phyloP scores from a whole-genome alignment of 768 basidiomycete species.

The Serendipita vermifera region DNA sequence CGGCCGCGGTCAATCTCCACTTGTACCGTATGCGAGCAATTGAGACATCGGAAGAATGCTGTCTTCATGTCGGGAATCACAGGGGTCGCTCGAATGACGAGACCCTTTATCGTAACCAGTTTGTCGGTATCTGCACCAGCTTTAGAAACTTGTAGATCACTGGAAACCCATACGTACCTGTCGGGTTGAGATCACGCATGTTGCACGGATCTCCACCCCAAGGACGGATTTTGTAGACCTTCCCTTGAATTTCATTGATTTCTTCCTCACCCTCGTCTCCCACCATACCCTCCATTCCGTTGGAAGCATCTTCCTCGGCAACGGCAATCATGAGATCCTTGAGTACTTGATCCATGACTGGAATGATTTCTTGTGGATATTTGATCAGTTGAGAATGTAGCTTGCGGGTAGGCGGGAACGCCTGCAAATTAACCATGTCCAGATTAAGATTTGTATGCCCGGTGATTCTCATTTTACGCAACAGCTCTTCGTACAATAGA shows the following conservation, averaged over 20 bases:
- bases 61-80: constrained; percentile 98
- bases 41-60: constrained; percentile 94
- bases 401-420: constrained; percentile 76
- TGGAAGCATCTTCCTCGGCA: constrained; percentile 66
- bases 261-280: constrained; percentile 70
- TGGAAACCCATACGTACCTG: constrained; percentile 37
- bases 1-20: constrained; percentile 97
- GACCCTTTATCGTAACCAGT: constrained; percentile 87
- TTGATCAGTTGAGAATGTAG: constrained; percentile 73
- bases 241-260: constrained; percentile 73
- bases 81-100: constrained; percentile 93
- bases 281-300: constrained; percentile 59
- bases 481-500: constrained; percentile 62
- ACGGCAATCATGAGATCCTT: constrained; percentile 86
- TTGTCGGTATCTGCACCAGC: constrained; percentile 98
- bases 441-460: constrained; percentile 90
- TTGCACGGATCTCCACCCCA: constrained; percentile 74
- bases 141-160: background rate
- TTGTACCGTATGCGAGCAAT: constrained; percentile 92
- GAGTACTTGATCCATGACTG: constrained; percentile 92
- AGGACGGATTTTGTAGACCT: constrained; percentile 87
- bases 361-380: constrained; percentile 95
- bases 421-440: constrained; percentile 71
- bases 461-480: constrained; percentile 77
- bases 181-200: constrained; percentile 92